These are phyloP conservation scores for Picochlorum sp. DNA, from an alignment of 139 green algal genomes.

Conservation along the genomic window DNA sequence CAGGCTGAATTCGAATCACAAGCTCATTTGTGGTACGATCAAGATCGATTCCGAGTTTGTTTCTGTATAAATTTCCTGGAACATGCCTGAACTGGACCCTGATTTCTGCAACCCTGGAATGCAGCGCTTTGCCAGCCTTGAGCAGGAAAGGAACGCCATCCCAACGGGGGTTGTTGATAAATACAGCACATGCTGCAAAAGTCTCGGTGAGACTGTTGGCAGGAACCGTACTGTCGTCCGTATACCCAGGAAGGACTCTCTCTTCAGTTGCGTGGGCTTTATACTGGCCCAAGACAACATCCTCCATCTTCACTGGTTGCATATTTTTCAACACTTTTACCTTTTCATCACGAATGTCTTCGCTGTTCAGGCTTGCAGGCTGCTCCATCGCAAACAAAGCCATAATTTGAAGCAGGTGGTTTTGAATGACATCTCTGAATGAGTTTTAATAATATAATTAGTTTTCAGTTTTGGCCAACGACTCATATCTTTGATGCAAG, in stretches of 20 bases:
- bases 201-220: conserved; percentile 74
- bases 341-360: conserved; percentile 99
- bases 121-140: conserved; percentile 96
- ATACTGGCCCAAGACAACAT: conserved; percentile 98
- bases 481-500: too few species aligned
- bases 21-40: conserved; percentile 91
- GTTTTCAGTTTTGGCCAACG: too few species aligned
- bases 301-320: conserved; percentile 63
- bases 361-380: conserved; percentile 74
- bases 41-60: conserved; percentile 64
- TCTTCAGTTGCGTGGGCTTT: conserved; percentile 12
- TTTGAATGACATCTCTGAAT: conserved; percentile 98
- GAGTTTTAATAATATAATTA: too few species aligned
- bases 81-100: conserved; percentile 94
- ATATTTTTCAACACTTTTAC: conserved; percentile 93
- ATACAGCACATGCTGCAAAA: conserved; percentile 83
- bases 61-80: conserved; percentile 80
- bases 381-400: conserved; percentile 97
- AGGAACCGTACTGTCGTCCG: conserved; percentile 93
- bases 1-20: conserved; percentile 96
- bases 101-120: conserved; percentile 85
- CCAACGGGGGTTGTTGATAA: conserved; percentile 97
- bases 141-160: conserved; percentile 97
- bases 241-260: conserved; percentile 66
- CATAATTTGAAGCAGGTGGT: conserved; percentile 95